Evolutionary conservation across 768 basidiomycete species (phyloP).

Genomic region (Boletus coccyginus): DNA sequence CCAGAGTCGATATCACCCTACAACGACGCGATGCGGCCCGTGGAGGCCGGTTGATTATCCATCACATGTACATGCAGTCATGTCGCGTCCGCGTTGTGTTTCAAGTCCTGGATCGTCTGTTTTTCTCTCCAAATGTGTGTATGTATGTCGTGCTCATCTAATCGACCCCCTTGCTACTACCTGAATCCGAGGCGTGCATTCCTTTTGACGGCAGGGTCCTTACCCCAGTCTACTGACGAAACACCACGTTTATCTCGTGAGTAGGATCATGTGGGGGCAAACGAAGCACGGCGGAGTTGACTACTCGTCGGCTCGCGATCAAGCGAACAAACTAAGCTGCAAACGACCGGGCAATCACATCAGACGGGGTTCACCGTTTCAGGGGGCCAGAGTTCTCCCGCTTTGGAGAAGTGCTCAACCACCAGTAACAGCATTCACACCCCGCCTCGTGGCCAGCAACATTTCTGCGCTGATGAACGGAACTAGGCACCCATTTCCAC

Average conservation of each 20-base stretch:
- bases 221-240: too few species aligned
- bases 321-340: background rate
- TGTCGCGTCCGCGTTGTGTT: too few species aligned
- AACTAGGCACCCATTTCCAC: too few species aligned
- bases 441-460: too few species aligned
- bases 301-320: background rate
- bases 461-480: too few species aligned
- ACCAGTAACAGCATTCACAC: too few species aligned
- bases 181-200: background rate
- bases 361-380: background rate
- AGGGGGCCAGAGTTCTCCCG: background rate
- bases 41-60: constrained; percentile 3
- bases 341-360: background rate
- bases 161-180: background rate
- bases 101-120: too few species aligned
- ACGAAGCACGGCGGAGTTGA: background rate
- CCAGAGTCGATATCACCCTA: constrained; percentile 6
- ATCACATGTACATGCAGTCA: background rate
- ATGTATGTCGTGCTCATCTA: constrained; percentile 7
- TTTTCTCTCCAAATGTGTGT: background rate
- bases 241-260: too few species aligned
- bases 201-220: too few species aligned
- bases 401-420: background rate
- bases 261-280: too few species aligned
- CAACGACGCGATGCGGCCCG: background rate